Evolutionary conservation across 192 early-diverging fungal species (phyloP), one percentile per base, ranked within the genome.

Genomic region (Backusella luteola): DNA sequence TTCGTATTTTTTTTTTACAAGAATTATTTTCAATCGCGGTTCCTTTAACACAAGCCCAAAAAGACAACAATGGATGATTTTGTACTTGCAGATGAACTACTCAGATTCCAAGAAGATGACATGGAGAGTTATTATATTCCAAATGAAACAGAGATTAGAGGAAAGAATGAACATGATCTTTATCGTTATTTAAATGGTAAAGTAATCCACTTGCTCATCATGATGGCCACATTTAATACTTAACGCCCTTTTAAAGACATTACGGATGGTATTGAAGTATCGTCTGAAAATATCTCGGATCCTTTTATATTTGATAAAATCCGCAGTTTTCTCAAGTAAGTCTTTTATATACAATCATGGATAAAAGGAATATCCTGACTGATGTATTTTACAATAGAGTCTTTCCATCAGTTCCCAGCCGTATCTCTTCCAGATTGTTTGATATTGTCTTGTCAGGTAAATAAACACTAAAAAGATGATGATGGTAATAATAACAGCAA

Each of bases 241-340:
- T 29, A 32, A 66, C 23, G 1, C 52, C 23, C 38, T 66, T 15
- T 32, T n/a, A 49, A 49, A 49, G 87, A 84, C 32, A 85, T 88
- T 63, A 77, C 84, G 19, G 87, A 88, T 52, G 78, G 66, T 11
- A 69, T 88, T 17, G 82, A 84, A 67, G 85, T 84, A 11, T 74
- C 80, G 21, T 75, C 82, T 29, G 79, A 80, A 32, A 82, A 81
- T 52, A 86, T 88, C 52, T 77, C 78, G 12, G 85, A 88, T 59
- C 32, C 66, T 15, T 53, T 75, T 4, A 73, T 85, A 6, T 94
- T 90, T 82, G 93, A 91, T 75, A 79, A 84, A 49, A 79, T 91
- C 26, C 77, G 87, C n/a, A 93, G 91, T 74, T 92, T 92, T 70
- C 81, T 95, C 73, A 92, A 91, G 92, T 94, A 90, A 82, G 66